phyloP scores from a whole-genome alignment of 768 basidiomycete species.

The Pisolithus microcarpus region DNA sequence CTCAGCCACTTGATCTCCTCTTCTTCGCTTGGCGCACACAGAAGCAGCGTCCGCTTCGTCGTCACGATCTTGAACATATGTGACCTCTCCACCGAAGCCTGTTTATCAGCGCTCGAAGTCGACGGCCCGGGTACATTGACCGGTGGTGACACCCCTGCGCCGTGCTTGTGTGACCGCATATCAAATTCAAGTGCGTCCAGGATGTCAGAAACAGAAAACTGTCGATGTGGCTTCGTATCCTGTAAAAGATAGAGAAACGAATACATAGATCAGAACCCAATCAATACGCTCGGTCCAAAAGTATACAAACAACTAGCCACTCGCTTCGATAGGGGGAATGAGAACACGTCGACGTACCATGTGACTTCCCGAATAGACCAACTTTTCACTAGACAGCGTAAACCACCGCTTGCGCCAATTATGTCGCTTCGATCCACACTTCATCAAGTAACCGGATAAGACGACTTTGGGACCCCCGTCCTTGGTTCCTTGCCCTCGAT shows the following conservation, averaged over 20 bases:
- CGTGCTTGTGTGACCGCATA: slow-evolving; percentile 47
- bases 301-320: not conserved
- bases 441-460: slow-evolving; percentile 89
- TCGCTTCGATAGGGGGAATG: slow-evolving; percentile 1
- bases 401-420: slow-evolving; percentile 99
- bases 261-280: slow-evolving; percentile 4
- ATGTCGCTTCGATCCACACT: slow-evolving; percentile 87
- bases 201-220: slow-evolving; percentile 78
- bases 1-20: slow-evolving; percentile 99
- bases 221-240: slow-evolving; percentile 86
- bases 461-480: slow-evolving; percentile 70
- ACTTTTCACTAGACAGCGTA: slow-evolving; percentile 78
- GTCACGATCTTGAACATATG: slow-evolving; percentile 95
- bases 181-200: slow-evolving; percentile 90
- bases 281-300: slow-evolving; percentile 1
- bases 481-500: slow-evolving; percentile 32
- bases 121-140: slow-evolving; percentile 28
- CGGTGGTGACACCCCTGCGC: slow-evolving; percentile 28
- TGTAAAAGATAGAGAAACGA: slow-evolving; percentile 25
- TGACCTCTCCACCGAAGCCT: slow-evolving; percentile 37
- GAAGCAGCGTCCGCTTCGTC: slow-evolving; percentile 78
- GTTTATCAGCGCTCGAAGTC: slow-evolving; percentile 30
- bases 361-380: slow-evolving; percentile 87
- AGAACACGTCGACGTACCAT: slow-evolving; percentile 58
- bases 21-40: slow-evolving; percentile 94